Evolutionary conservation across 2,329 filamentous ascomycete genomes (phyloP).

Genomic region (Ilyonectria destructans): DNA sequence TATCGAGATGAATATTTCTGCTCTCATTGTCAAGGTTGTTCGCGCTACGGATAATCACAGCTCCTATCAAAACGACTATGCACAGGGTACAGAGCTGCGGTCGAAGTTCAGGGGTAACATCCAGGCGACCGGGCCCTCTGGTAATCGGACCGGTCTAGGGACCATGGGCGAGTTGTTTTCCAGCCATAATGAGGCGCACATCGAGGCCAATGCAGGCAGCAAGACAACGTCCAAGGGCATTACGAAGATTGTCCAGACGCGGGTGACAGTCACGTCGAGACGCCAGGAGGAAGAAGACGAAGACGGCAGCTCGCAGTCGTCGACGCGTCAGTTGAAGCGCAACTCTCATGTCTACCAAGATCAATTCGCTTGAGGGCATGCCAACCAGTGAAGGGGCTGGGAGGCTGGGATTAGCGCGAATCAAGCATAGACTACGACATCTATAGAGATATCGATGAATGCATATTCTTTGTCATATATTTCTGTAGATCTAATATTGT

Average conservation of each 20-base stretch:
- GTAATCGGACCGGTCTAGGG: no score
- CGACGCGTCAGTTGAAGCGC: constrained; percentile 37
- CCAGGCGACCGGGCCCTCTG: no score
- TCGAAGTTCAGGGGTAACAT: constrained; percentile 26
- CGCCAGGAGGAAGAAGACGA: constrained; percentile 29
- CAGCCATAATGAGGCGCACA: no score
- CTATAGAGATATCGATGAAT: no score
- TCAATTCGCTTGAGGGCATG: neutral
- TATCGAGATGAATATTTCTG: constrained; percentile 30
- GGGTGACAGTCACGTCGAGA: constrained; percentile 36
- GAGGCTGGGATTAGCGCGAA: neutral
- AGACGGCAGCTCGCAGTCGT: constrained; percentile 40
- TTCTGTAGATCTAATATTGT: no score
- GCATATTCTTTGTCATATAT: no score
- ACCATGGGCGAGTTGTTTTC: no score
- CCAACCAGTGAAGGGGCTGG: neutral
- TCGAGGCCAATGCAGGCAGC: constrained; percentile 3
- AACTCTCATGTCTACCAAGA: no score
- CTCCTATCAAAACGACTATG: constrained; percentile 21
- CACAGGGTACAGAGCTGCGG: constrained; percentile 33
- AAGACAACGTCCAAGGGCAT: constrained; percentile 30
- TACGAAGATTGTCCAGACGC: constrained; percentile 42
- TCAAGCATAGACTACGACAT: neutral
- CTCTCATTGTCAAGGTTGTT: constrained; percentile 40
- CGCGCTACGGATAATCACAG: constrained; percentile 41